Percentiles rank a stretch among this genome's conserved stretches.
These are phyloP conservation scores for Agroathelia rolfsii DNA, from an alignment of 1,284 basidiomycete species.

Conservation along the genomic window DNA sequence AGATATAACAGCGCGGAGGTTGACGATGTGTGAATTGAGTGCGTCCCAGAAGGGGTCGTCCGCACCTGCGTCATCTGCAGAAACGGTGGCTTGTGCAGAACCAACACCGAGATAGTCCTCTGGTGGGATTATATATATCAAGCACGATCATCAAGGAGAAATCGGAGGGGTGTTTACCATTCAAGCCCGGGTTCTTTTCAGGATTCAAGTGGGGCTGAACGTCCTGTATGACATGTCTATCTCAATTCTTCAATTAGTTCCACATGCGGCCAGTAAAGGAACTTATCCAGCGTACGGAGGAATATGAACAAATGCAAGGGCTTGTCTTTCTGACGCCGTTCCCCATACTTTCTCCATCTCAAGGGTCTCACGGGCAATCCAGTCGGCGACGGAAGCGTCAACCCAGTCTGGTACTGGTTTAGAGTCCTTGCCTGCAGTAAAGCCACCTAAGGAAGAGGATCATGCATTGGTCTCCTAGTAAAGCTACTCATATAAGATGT, in stretches of 20 bases:
- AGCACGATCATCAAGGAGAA: not conserved
- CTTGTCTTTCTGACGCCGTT: conserved; percentile 33
- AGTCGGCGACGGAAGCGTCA: conserved; percentile 46
- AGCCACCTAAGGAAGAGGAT: conserved; percentile 30
- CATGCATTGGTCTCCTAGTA: not conserved
- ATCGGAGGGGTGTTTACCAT: conserved; percentile 30
- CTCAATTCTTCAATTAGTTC: conserved; percentile 5
- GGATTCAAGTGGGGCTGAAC: conserved; percentile 41
- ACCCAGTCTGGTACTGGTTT: conserved; percentile 55
- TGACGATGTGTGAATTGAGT: conserved; percentile 47
- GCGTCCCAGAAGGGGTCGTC: conserved; percentile 55
- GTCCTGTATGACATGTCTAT: conserved; percentile 40
- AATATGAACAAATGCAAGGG: conserved; percentile 63
- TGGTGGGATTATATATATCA: conserved; percentile 15
- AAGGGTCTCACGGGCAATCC: conserved; percentile 43
- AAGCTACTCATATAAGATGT: conserved; percentile 4
- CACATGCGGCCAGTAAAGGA: not conserved
- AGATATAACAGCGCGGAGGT: conserved; percentile 54
- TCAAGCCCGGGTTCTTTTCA: conserved; percentile 46
- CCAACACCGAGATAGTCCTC: conserved; percentile 46
- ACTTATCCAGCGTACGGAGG: conserved; percentile 35
- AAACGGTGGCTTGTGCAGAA: conserved; percentile 44
- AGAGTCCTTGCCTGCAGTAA: conserved; percentile 31
- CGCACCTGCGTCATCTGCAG: conserved; percentile 27
- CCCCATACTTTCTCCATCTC: conserved; percentile 53